Percentiles rank a stretch among this genome's conserved stretches.
phyloP scores from a whole-genome alignment of 2,329 filamentous ascomycete species.

The Metarhizium rileyi region DNA sequence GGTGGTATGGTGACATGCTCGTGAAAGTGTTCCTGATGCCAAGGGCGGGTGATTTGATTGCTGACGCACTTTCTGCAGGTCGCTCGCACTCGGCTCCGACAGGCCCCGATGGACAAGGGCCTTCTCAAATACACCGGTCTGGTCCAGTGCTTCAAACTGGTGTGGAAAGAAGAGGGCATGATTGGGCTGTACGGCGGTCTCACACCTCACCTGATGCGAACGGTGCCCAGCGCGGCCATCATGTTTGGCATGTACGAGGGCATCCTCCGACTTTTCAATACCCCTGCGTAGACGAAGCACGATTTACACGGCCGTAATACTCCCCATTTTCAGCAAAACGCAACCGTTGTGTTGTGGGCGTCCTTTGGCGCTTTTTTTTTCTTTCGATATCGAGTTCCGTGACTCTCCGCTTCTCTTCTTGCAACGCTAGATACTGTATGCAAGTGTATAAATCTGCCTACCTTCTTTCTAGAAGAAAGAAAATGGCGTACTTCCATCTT shows the following conservation, averaged over 20 bases:
- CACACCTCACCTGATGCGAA: constrained; percentile 82
- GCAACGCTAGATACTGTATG: neutral
- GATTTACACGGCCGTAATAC: neutral
- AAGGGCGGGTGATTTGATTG: neutral
- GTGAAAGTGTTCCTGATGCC: neutral
- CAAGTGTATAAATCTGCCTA: neutral
- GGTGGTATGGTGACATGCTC: neutral
- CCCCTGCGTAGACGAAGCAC: constrained; percentile 19
- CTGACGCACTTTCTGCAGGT: constrained; percentile 39
- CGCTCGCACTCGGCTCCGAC: constrained; percentile 72
- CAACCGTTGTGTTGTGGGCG: neutral
- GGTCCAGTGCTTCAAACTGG: constrained; percentile 76
- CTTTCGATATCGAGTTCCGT: neutral
- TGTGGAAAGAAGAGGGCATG: constrained; percentile 83
- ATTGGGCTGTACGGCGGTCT: constrained; percentile 81
- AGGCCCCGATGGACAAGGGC: constrained; percentile 65
- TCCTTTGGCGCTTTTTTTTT: neutral
- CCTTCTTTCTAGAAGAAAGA: neutral
- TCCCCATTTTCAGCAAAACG: neutral
- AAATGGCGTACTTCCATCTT: neutral
- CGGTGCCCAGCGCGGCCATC: constrained; percentile 86
- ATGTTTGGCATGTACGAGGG: constrained; percentile 86
- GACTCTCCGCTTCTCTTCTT: neutral
- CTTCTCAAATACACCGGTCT: constrained; percentile 80
- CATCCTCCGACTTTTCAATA: constrained; percentile 40